Evolutionary conservation across 495 filamentous ascomycete species (phyloP).

Genomic region (Penicillium tannophilum): DNA sequence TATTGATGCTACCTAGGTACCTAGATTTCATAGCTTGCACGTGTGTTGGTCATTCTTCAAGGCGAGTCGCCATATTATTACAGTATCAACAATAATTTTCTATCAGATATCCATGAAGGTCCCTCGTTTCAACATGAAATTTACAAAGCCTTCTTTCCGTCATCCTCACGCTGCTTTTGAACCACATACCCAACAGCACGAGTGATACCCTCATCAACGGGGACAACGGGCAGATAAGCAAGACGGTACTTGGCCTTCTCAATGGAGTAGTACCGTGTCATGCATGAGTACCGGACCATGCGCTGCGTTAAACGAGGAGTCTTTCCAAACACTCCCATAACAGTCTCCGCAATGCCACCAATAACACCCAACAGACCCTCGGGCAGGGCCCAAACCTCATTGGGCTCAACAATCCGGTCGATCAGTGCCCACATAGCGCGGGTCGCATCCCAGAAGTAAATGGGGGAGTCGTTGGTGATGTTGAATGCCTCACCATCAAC

Average conservation of each 20-base stretch:
- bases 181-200: conserved; percentile 68
- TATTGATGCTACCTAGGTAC: background rate
- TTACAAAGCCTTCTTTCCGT: conserved; percentile 50
- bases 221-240: conserved; percentile 74
- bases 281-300: conserved; percentile 72
- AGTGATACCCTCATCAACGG: conserved; percentile 71
- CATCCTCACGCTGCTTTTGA: conserved; percentile 45
- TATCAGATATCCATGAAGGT: conserved; percentile 3
- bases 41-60: background rate
- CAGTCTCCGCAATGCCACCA: conserved; percentile 68
- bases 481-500: conserved; percentile 96
- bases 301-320: conserved; percentile 74
- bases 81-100: conserved; percentile 28
- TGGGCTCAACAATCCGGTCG: conserved; percentile 62
- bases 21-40: background rate
- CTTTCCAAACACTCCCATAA: conserved; percentile 67
- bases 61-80: conserved; percentile 25
- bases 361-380: conserved; percentile 64
- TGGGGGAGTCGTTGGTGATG: conserved; percentile 87
- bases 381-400: conserved; percentile 69
- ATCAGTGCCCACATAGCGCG: conserved; percentile 77
- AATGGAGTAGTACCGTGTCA: conserved; percentile 84
- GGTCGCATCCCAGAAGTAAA: conserved; percentile 96
- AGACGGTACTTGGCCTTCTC: conserved; percentile 80
- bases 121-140: background rate